phyloP scores from a whole-genome alignment of 2,329 filamentous ascomycete species.

The Fusarium newnesense region DNA sequence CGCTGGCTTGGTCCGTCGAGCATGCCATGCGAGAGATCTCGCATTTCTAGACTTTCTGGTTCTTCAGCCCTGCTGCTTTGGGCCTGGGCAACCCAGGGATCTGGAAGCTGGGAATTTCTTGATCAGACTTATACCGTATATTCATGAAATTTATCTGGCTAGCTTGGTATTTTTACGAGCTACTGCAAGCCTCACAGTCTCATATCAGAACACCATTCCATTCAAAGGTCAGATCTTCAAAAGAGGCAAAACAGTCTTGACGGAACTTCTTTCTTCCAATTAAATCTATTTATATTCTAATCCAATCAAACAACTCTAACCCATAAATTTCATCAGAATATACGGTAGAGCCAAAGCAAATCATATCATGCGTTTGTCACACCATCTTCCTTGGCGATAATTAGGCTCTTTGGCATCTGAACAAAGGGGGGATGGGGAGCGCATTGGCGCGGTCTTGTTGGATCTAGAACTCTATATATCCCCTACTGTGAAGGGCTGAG shows the following conservation, averaged over 20 bases:
- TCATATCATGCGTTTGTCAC: background rate
- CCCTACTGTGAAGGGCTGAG: background rate
- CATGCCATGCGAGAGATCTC: background rate
- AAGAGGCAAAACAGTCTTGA: too few relatives aligned
- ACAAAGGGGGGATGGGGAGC: background rate
- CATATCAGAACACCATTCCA: too few relatives aligned
- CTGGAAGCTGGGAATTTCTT: background rate
- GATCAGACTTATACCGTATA: background rate
- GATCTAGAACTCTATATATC: background rate
- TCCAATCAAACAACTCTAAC: too few relatives aligned
- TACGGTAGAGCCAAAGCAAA: background rate
- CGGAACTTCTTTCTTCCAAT: too few relatives aligned
- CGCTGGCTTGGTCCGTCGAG: background rate
- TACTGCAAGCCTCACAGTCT: too few relatives aligned
- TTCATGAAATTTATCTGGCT: too few relatives aligned
- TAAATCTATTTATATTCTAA: too few relatives aligned
- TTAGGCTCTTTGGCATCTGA: background rate
- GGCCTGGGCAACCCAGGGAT: background rate
- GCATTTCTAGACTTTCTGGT: background rate
- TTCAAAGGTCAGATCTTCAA: too few relatives aligned
- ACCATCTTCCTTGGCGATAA: background rate
- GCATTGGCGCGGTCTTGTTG: background rate
- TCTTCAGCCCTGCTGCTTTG: background rate
- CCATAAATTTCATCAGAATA: too few relatives aligned
- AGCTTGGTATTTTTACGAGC: too few relatives aligned